These are phyloP conservation scores for Hammondia hammondi DNA, from an alignment of 169 alveolate genomes.

Conservation along the genomic window DNA sequence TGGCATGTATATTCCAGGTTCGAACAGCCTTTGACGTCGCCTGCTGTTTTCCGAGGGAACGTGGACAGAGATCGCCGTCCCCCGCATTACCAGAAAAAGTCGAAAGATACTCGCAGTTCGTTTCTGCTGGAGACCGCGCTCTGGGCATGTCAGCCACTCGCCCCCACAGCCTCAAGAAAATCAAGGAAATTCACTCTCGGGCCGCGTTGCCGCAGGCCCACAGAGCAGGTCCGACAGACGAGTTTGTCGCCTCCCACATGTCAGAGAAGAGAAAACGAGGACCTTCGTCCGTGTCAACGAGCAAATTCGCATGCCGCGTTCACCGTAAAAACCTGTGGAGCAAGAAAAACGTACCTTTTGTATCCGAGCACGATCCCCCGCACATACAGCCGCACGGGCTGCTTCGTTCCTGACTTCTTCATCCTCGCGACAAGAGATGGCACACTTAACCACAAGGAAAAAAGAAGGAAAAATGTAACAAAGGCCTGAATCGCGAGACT, in stretches of 20 bases:
- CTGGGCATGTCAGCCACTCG: neutral
- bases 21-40: too few relatives aligned
- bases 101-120: too few relatives aligned
- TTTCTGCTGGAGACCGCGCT: too few relatives aligned
- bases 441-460: neutral
- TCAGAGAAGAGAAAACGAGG: neutral
- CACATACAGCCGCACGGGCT: slow-evolving; percentile 91
- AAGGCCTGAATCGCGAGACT: neutral
- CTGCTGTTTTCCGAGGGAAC: too few relatives aligned
- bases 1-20: too few relatives aligned
- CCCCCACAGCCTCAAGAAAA: neutral
- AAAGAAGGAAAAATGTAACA: neutral
- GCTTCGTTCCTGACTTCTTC: slow-evolving; percentile 72
- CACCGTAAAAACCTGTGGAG: neutral
- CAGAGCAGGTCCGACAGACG: neutral
- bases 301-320: neutral
- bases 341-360: slow-evolving; percentile 83
- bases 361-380: slow-evolving; percentile 92
- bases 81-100: too few relatives aligned
- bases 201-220: neutral
- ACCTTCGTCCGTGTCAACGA: neutral
- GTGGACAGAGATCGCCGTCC: too few relatives aligned
- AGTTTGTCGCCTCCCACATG: neutral
- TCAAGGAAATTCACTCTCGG: neutral
- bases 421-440: slow-evolving; percentile 4